phyloP scores from a whole-genome alignment of 768 basidiomycete genomes.

The Amanita brunnescens region DNA sequence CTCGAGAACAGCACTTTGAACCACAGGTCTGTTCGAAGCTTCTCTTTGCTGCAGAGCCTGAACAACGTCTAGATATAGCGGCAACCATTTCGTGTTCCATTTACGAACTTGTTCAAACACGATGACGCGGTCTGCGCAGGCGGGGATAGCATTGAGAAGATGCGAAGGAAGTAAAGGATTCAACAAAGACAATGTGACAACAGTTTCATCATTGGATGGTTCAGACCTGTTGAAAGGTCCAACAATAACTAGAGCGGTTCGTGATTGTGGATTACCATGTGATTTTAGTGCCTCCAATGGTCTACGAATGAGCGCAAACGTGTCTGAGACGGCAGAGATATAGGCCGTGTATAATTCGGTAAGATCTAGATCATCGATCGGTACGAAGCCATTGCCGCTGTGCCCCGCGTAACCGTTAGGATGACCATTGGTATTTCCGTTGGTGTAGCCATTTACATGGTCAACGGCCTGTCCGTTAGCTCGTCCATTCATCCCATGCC shows the following conservation, averaged over 20 bases:
- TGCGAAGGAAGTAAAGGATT: slow-evolving; percentile 59
- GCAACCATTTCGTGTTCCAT: slow-evolving; percentile 82
- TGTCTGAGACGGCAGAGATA: slow-evolving; percentile 58
- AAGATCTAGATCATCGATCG: slow-evolving; percentile 17
- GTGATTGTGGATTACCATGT: slow-evolving; percentile 46
- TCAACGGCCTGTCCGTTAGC: slow-evolving; percentile 18
- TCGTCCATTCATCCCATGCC: slow-evolving; percentile 17
- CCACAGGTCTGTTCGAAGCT: slow-evolving; percentile 35
- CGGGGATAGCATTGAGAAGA: slow-evolving; percentile 52
- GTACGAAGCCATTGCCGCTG: background rate
- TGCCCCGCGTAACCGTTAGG: background rate
- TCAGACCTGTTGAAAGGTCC: slow-evolving; percentile 46
- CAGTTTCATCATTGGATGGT: slow-evolving; percentile 34
- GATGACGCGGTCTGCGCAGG: slow-evolving; percentile 56
- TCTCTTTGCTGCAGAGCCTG: slow-evolving; percentile 58
- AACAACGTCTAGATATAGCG: slow-evolving; percentile 77
- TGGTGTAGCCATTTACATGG: slow-evolving; percentile 8
- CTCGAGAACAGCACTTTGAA: slow-evolving; percentile 61
- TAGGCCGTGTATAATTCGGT: slow-evolving; percentile 45
- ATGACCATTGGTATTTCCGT: slow-evolving; percentile 17
- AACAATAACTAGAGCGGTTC: slow-evolving; percentile 64
- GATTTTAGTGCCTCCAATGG: slow-evolving; percentile 47
- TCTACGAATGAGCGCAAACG: slow-evolving; percentile 52
- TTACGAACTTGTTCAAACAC: slow-evolving; percentile 74
- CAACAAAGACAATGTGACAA: slow-evolving; percentile 59